Base-by-base conservation (phyloP, 1,284 basidiomycete genomes). In the Neonothopanus nambi region DNA sequence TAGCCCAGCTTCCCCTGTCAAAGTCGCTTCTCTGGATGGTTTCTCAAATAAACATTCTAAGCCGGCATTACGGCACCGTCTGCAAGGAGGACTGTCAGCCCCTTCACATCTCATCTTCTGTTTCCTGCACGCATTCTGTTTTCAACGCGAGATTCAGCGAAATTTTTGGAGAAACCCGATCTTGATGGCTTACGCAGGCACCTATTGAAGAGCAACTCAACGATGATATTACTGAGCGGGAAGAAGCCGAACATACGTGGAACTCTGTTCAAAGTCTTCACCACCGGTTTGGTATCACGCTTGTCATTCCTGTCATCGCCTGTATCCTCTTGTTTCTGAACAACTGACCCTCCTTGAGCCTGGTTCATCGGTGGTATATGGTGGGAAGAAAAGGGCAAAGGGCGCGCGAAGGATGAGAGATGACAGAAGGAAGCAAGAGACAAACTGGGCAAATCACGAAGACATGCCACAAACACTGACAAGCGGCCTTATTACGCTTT, bases 51-150 rank as follows among this genome's bases (percentile, higher is more conserved):
- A 79, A 73, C 93, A 95, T 46, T 91, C 87, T 17, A 93, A 78
- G 6, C 89, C 87, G 20, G 89, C 85, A 62, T 93, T 89, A 43
- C 89, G 80, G 69, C 93, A 96, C 36, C 93, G 82, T 64, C 90
- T 87, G 70, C 93, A 96, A 17, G 93, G 93, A 24, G 93, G 93
- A 61, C 90, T 91, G 68, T 95, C 93, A 41, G 93, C 92, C 5
- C 91, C 91, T 75, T 94, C 89, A 63, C 89, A 92, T 61, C 89
- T 78, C 89, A 92, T 92, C 71, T 92, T 92, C 72, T 92, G 90
- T 64, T 90, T 89, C 60, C 89, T 78, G 68, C 89, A 91, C 15
- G 87, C 87, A 84, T 90, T 90, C 88, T 90, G 60, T 51, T 37
- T 41, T 42, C 30, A 54, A 61, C 64, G 52, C 57, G 48, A 42